Percentiles rank a stretch among this genome's conserved stretches.
These are phyloP conservation scores for Ustilago vetiveriae DNA, from an alignment of 1,284 basidiomycete species.

Conservation along the genomic window DNA sequence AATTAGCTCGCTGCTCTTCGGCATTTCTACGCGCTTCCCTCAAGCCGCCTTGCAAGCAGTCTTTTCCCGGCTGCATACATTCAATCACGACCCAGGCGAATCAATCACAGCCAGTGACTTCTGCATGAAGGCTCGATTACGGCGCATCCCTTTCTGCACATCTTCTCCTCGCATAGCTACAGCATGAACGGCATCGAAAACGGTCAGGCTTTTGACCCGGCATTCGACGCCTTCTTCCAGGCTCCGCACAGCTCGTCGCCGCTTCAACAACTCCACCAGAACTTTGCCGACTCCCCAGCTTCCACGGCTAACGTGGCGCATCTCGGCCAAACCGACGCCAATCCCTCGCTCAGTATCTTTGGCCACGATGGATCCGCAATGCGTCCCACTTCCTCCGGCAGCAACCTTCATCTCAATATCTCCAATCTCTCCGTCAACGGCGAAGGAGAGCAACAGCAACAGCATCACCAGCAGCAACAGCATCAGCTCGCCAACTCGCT, in stretches of 20 bases:
- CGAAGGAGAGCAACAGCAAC: constrained; percentile 16
- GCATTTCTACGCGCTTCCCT: too few species aligned
- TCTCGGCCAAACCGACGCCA: constrained; percentile 11
- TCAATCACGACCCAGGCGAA: too few species aligned
- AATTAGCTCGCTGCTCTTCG: too few species aligned
- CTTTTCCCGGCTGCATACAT: too few species aligned
- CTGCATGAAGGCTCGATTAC: not conserved
- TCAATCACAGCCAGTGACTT: not conserved
- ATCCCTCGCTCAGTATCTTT: constrained; percentile 16
- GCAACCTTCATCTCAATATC: constrained; percentile 48
- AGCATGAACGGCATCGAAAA: constrained; percentile 48
- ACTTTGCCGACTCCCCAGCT: constrained; percentile 9
- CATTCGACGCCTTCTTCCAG: constrained; percentile 46
- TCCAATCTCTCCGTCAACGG: constrained; percentile 40
- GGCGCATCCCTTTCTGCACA: not conserved
- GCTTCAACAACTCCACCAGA: constrained; percentile 14
- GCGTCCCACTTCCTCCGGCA: constrained; percentile 31
- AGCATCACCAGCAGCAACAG: constrained; percentile 20
- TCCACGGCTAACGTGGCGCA: constrained; percentile 8
- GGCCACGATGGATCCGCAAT: constrained; percentile 11
- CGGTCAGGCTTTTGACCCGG: constrained; percentile 41
- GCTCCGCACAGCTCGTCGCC: constrained; percentile 29
- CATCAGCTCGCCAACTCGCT: constrained; percentile 17
- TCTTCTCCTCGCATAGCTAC: not conserved
- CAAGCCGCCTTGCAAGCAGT: too few species aligned